Evolutionary conservation across 352 stramenopile genomes (phyloP).

Genomic region (Saprolegnia parasitica): DNA sequence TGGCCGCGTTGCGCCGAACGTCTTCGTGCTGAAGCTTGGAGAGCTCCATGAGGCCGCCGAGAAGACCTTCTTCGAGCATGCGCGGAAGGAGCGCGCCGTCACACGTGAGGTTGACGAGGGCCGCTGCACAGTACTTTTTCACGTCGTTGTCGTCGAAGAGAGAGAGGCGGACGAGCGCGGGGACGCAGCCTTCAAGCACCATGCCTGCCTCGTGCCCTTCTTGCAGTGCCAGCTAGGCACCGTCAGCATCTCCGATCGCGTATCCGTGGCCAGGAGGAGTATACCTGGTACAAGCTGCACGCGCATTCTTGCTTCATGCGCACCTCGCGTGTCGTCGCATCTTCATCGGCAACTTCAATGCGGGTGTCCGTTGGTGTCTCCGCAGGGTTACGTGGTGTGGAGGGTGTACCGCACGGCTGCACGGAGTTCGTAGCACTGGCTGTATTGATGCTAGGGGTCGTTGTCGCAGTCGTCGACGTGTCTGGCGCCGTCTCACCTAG

Average conservation of each 20-base stretch:
- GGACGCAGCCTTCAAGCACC: constrained; percentile 67
- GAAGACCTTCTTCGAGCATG: constrained; percentile 72
- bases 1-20: constrained; percentile 70
- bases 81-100: constrained; percentile 38
- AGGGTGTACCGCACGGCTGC: too few relatives aligned
- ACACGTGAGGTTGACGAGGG: constrained; percentile 72
- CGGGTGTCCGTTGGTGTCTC: background rate
- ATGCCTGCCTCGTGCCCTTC: constrained; percentile 65
- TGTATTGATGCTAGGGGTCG: constrained; percentile 40
- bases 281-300: constrained; percentile 14
- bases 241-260: too few relatives aligned
- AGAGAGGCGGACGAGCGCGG: constrained; percentile 60
- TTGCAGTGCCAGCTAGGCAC: background rate
- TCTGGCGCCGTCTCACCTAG: background rate
- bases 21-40: constrained; percentile 74
- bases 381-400: too few relatives aligned
- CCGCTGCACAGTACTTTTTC: constrained; percentile 74
- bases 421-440: background rate
- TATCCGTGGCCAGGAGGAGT: too few relatives aligned
- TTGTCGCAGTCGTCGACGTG: constrained; percentile 25
- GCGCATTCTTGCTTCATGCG: constrained; percentile 8
- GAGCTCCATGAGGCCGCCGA: constrained; percentile 64
- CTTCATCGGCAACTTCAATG: constrained; percentile 3
- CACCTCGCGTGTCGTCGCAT: background rate
- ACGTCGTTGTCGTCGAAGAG: constrained; percentile 75